Percentiles rank a stretch among this genome's conserved stretches.
These are phyloP conservation scores for Aspergillus chevalieri DNA, from an alignment of 2,329 filamentous ascomycete species.

Conservation along the genomic window DNA sequence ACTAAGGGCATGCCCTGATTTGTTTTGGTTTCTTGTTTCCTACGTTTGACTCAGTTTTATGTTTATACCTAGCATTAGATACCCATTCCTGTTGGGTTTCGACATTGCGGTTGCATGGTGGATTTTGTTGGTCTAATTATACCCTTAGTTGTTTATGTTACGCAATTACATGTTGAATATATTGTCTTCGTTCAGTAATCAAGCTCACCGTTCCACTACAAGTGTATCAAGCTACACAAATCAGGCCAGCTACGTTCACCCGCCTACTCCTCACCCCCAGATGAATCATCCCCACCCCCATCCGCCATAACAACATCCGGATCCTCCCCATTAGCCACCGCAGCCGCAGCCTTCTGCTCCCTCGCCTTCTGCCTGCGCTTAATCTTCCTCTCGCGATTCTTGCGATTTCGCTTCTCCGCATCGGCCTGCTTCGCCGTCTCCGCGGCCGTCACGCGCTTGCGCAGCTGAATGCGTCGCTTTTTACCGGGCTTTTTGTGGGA, in stretches of 20 bases:
- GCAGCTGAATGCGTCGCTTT: conserved; percentile 36
- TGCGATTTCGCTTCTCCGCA: conserved; percentile 35
- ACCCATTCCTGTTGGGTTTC: conserved; percentile 5
- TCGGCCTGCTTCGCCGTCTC: conserved; percentile 27
- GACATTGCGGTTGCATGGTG: conserved; percentile 3
- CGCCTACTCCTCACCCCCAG: conserved; percentile 7
- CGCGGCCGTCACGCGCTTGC: conserved; percentile 26
- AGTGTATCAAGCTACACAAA: not conserved
- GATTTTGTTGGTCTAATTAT: conserved; percentile 6
- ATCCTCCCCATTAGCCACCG: conserved; percentile 9
- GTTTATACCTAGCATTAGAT: conserved; percentile 12
- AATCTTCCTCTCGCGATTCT: conserved; percentile 34
- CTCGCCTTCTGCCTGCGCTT: conserved; percentile 34
- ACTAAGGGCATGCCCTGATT: not conserved
- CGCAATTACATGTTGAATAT: not conserved
- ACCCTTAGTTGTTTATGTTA: conserved; percentile 10
- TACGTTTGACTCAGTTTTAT: not conserved
- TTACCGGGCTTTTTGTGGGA: conserved; percentile 39
- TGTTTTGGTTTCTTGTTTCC: not conserved
- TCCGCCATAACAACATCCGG: conserved; percentile 11
- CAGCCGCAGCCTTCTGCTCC: conserved; percentile 28
- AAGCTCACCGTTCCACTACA: not conserved
- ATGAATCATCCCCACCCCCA: conserved; percentile 14
- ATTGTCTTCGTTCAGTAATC: not conserved
- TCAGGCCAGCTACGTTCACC: not conserved